A percentile compares a stretch with the other conserved stretches of the same genome.
Conservation (phyloP, 257 asterid genomes). For the Plectranthus barbatus region DNA sequence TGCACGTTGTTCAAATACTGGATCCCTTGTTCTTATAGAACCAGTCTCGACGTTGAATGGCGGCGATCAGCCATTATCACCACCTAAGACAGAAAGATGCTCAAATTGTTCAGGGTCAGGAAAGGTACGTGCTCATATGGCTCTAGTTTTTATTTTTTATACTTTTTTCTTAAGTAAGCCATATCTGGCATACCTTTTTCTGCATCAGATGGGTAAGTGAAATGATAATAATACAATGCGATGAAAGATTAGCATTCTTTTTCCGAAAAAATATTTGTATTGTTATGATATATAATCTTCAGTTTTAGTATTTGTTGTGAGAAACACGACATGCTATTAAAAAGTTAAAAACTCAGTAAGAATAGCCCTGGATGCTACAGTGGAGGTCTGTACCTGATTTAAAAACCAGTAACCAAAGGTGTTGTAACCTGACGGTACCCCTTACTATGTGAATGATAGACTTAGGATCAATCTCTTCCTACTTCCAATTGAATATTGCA, state of each 20-base stretch:
- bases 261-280: background rate
- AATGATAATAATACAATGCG: background rate
- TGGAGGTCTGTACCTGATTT: background rate
- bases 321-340: background rate
- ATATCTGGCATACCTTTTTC: background rate
- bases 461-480: too few species aligned
- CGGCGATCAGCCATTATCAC: conserved; percentile 45
- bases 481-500: too few species aligned
- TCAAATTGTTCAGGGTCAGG: conserved; percentile 90
- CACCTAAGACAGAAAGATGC: conserved; percentile 80
- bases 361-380: background rate
- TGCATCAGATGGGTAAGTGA: background rate
- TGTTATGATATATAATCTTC: too few species aligned
- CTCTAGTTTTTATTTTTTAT: background rate
- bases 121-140: conserved; percentile 43
- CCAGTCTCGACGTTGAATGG: conserved; percentile 53
- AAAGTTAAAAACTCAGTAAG: background rate
- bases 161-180: background rate
- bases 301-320: background rate
- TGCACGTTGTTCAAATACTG: conserved; percentile 86
- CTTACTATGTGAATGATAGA: too few species aligned
- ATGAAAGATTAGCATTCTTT: too few species aligned
- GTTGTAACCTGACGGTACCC: too few species aligned
- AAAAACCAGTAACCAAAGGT: too few species aligned
- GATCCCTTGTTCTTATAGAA: conserved; percentile 66